phyloP scores from a whole-genome alignment of 495 filamentous ascomycete species.

The Hypoxylon rickii region DNA sequence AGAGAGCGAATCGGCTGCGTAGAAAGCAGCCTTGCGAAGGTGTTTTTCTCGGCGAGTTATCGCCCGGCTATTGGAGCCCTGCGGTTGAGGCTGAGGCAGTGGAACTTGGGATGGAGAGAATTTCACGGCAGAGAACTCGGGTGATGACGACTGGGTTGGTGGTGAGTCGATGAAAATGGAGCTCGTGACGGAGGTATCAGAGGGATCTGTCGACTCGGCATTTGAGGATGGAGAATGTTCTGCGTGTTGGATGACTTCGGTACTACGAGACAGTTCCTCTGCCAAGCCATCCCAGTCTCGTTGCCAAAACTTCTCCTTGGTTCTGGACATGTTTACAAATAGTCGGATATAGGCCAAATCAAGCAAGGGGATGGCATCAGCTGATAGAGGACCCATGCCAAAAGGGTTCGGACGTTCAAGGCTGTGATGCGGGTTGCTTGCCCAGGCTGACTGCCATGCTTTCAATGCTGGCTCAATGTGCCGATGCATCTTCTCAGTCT shows the following conservation, averaged over 20 bases:
- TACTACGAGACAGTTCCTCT: slow-evolving; percentile 81
- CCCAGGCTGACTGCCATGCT: slow-evolving; percentile 96
- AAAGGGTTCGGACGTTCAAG: slow-evolving; percentile 87
- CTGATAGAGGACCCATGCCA: slow-evolving; percentile 85
- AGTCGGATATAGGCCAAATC: slow-evolving; percentile 93
- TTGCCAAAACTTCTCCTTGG: slow-evolving; percentile 94
- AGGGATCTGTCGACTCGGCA: slow-evolving; percentile 57
- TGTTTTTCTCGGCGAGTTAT: slow-evolving; percentile 73
- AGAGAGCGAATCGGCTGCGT: slow-evolving; percentile 88
- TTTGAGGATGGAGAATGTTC: slow-evolving; percentile 65
- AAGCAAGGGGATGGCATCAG: slow-evolving; percentile 91
- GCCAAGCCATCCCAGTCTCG: slow-evolving; percentile 93
- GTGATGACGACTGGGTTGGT: slow-evolving; percentile 57
- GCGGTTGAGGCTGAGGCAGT: slow-evolving; percentile 33
- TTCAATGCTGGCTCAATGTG: slow-evolving; percentile 93
- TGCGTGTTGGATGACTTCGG: slow-evolving; percentile 74
- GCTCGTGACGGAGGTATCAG: slow-evolving; percentile 52
- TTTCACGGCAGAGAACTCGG: slow-evolving; percentile 50
- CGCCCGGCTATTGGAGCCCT: slow-evolving; percentile 36
- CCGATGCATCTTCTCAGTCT: slow-evolving; percentile 94
- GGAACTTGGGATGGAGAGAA: slow-evolving; percentile 29
- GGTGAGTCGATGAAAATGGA: slow-evolving; percentile 61
- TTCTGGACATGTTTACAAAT: slow-evolving; percentile 88
- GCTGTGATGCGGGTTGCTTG: slow-evolving; percentile 82
- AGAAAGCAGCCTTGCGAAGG: slow-evolving; percentile 90